Evolutionary conservation across 257 asterid genomes (phyloP), one percentile per base, ranked within the genome.

Genomic region (Coffea eugenioides): DNA sequence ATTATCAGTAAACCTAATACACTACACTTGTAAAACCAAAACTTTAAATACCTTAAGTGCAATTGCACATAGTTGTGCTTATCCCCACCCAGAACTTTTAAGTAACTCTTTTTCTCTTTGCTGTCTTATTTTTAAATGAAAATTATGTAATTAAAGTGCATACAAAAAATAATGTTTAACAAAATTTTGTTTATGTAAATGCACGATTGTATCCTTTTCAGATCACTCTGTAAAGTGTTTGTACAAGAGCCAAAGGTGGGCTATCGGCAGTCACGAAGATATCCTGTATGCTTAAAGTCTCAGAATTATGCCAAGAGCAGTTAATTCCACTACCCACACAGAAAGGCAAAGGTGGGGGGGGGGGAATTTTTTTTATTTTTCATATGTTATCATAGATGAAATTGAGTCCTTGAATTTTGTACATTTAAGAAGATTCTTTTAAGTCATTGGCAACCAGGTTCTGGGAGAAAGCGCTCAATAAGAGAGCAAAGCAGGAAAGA

Each of bases 401-500:
- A 31, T 25, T 3, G 27, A 78, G 18, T 69, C 34, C 76, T 43
- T 9, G 18, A 43, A 4, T 56, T 45, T 59, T 27, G 12, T 21
- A 71, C 51, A 27, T 21, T 45, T 68, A 25, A 23, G 27, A 31
- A 45, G 68, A 65, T 51, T 13, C n/a, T 31, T 49, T 31, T 5
- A 77, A 70, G 74, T 15, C 34, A 62, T 13, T 36, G 23, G 68
- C 43, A 20, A 77, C 66, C 16, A 78, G 54, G 21, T 79, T 39
- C 64, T 16, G 43, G 72, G 65, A 49, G 25, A 48, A 34, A 57
- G 15, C 15, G 5, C 36, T 62, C 11, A 2, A 68, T 70, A 54
- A 5, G 20, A 31, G 61, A 73, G 59, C 69, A 45, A 23, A 68
- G 59, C 80, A 80, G 77, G 69, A 52, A 74, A 68, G 49, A 16